Conservation (phyloP, 2,329 filamentous ascomycete genomes). For the Anthostomella pinea region DNA sequence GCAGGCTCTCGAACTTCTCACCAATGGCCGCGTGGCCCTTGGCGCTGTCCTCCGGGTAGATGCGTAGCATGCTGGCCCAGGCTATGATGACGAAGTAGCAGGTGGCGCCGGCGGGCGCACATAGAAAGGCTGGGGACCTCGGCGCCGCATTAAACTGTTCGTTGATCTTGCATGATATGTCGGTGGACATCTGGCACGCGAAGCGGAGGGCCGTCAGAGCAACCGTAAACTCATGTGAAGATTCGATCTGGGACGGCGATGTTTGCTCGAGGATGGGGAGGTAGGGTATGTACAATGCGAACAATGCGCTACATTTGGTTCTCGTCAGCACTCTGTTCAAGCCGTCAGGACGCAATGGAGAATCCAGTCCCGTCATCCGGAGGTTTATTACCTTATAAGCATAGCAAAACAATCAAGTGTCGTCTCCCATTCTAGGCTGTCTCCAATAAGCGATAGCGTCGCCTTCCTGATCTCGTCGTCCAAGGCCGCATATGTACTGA, state of each 20-base stretch:
- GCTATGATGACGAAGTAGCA: slow-evolving; percentile 32
- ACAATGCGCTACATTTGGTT: slow-evolving; percentile 23
- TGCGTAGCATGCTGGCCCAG: slow-evolving; percentile 24
- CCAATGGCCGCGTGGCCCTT: slow-evolving; percentile 28
- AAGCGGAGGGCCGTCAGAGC: slow-evolving; percentile 31
- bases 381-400: slow-evolving; percentile 27
- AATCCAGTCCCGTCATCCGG: not conserved
- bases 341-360: not conserved
- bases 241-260: slow-evolving; percentile 10
- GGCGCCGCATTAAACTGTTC: slow-evolving; percentile 19
- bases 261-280: slow-evolving; percentile 26
- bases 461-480: slow-evolving; percentile 29
- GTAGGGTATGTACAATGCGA: slow-evolving; percentile 32
- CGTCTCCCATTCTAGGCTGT: slow-evolving; percentile 30
- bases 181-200: slow-evolving; percentile 33
- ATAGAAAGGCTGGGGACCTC: slow-evolving; percentile 26
- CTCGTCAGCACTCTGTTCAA: not conserved
- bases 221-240: slow-evolving; percentile 21
- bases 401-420: slow-evolving; percentile 34
- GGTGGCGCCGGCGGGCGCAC: slow-evolving; percentile 31
- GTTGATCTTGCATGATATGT: slow-evolving; percentile 34
- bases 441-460: slow-evolving; percentile 24
- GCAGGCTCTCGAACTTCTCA: slow-evolving; percentile 34
- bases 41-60: slow-evolving; percentile 29
- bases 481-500: slow-evolving; percentile 25